Evolutionary conservation across 2,329 filamentous ascomycete genomes (phyloP), one percentile per base, ranked within the genome.

Genomic region (Ceratocystis lukuohia): DNA sequence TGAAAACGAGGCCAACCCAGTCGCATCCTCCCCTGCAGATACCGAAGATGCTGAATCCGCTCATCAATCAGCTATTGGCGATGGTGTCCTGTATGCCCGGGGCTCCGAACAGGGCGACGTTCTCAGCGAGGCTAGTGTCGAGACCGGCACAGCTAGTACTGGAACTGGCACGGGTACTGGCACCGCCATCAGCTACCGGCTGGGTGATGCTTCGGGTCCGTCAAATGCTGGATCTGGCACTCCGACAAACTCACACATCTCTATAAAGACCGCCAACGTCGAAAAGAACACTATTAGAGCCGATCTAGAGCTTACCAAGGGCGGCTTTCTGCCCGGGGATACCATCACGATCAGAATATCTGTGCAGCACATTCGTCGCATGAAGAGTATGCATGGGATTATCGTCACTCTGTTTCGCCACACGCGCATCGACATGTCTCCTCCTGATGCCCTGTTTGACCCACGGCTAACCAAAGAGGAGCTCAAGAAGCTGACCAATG

Each of bases 321-420:
- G 89, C 12, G 94, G 92, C 20, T 95, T 88, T 73, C 79, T 97
- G 15, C 87, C 91, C 0, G 94, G 94, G 17, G 94, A 97, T 71
- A 84, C 83, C 28, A 80, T 97, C 56, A 86, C 89, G 0, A 82
- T 97, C 65, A 88, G 84, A 71, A 86, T 97, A 64, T 85, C 83
- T 0, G 86, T 99, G 68, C 88, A 91, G 69, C 94, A 97, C 74
- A 93, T 88, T 68, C 96, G 95, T 74, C 83, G 86, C 67, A 84
- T 97, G 72, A 91, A 93, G 77, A 97, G 91, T 73, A 82, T 96
- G 76, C 89, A 93, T 71, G 93, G 94, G 6, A 88, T 97, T 61
- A 94, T 97, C 68, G 85, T 96, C 59, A 97, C 94, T 1, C 79
- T 99, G 7, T 96, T 95, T 74, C 85, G 94, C 57, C 89, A 96